phyloP scores from a whole-genome alignment of 2,329 filamentous ascomycete genomes.

The Sordariomycetes sp. region DNA sequence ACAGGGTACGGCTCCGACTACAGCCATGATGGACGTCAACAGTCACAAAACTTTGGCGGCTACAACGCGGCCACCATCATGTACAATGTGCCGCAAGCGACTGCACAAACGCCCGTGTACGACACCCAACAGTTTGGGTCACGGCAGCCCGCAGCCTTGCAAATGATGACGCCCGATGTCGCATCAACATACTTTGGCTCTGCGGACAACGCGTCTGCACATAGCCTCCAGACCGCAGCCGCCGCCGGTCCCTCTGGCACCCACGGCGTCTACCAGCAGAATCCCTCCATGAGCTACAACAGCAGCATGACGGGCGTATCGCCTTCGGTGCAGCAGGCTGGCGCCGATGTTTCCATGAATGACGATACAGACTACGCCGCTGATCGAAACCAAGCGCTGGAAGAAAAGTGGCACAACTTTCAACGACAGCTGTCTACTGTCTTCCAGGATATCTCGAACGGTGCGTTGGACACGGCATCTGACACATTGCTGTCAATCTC shows the following conservation, averaged over 20 bases:
- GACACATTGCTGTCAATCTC: slow-evolving; percentile 44
- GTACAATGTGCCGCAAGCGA: slow-evolving; percentile 66
- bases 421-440: slow-evolving; percentile 54
- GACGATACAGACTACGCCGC: slow-evolving; percentile 50
- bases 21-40: slow-evolving; percentile 49
- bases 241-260: slow-evolving; percentile 38
- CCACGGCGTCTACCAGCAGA: slow-evolving; percentile 60
- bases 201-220: slow-evolving; percentile 38
- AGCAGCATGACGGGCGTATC: slow-evolving; percentile 36
- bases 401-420: slow-evolving; percentile 61
- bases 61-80: slow-evolving; percentile 62
- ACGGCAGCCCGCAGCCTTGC: slow-evolving; percentile 68
- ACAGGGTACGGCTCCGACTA: slow-evolving; percentile 57
- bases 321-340: slow-evolving; percentile 27
- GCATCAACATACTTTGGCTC: slow-evolving; percentile 62
- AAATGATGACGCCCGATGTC: slow-evolving; percentile 46
- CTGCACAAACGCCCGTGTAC: slow-evolving; percentile 57
- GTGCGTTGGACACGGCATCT: slow-evolving; percentile 38
- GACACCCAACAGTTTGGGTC: slow-evolving; percentile 67
- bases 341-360: slow-evolving; percentile 34
- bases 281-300: slow-evolving; percentile 44
- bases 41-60: slow-evolving; percentile 43
- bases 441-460: slow-evolving; percentile 59
- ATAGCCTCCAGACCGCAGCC: slow-evolving; percentile 39
- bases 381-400: slow-evolving; percentile 46